Percentiles rank a stretch among this genome's conserved stretches.
Evolutionary conservation across 257 asterid species (phyloP).

Genomic region (Solanum bukasovii): DNA sequence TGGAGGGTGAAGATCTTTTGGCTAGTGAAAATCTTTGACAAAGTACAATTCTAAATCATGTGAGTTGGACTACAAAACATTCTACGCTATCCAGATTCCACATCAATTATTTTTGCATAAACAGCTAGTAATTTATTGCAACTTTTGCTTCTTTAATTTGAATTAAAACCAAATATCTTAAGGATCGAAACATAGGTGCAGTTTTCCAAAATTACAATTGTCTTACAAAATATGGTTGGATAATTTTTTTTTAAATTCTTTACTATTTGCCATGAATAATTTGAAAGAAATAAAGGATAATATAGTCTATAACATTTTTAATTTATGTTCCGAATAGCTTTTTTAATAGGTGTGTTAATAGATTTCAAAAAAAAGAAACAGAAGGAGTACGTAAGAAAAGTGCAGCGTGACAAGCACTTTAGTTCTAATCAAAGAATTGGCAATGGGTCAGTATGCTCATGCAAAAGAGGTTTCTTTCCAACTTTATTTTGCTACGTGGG

Average conservation of each 20-base stretch:
- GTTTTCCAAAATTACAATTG: not conserved
- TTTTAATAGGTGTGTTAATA: not conserved
- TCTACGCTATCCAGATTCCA: not conserved
- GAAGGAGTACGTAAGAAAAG: not conserved
- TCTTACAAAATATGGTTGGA: not conserved
- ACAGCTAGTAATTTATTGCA: not conserved
- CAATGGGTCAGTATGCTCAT: not conserved
- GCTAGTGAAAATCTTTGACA: not conserved
- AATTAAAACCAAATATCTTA: not conserved
- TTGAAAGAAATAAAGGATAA: not conserved
- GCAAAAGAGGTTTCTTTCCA: not conserved
- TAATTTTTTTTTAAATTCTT: not conserved
- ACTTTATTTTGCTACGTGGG: not conserved
- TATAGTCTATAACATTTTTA: not conserved
- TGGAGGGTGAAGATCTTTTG: not conserved
- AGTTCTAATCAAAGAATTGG: not conserved
- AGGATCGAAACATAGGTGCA: not conserved
- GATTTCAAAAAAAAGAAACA: not conserved
- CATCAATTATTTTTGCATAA: not conserved
- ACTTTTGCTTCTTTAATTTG: not conserved
- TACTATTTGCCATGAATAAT: not conserved
- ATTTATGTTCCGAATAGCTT: not conserved
- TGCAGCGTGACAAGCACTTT: not conserved
- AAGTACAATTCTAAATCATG: not conserved
- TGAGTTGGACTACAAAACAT: not conserved